Evolutionary conservation across 2,329 filamentous ascomycete species (phyloP).

Genomic region (Periconia digitata): DNA sequence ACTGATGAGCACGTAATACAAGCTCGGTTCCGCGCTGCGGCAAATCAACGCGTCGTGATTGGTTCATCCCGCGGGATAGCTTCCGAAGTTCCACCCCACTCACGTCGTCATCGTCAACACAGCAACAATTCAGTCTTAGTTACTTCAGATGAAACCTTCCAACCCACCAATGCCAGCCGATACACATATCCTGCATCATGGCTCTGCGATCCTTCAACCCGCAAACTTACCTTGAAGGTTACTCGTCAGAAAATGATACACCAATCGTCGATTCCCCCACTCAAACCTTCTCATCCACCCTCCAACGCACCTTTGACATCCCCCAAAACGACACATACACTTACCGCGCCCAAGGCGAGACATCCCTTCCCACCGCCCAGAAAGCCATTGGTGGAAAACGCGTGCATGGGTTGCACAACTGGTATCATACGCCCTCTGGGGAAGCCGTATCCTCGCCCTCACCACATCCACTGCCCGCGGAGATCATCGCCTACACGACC

Average conservation of each 20-base stretch:
- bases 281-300: constrained; percentile 46
- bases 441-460: constrained; percentile 9
- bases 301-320: constrained; percentile 52
- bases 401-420: constrained; percentile 52
- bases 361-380: constrained; percentile 54
- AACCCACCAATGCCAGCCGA: background rate
- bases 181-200: constrained; percentile 14
- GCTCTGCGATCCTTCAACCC: constrained; percentile 46
- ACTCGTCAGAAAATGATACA: constrained; percentile 42
- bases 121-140: no score
- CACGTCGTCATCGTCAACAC: no score
- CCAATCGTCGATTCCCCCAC: constrained; percentile 24
- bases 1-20: constrained; percentile 10
- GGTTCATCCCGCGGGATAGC: constrained; percentile 10
- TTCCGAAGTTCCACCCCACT: no score
- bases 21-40: constrained; percentile 24
- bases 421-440: constrained; percentile 49
- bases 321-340: constrained; percentile 49
- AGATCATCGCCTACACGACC: constrained; percentile 67
- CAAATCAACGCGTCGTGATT: constrained; percentile 26
- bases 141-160: background rate
- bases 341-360: constrained; percentile 54
- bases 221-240: constrained; percentile 47
- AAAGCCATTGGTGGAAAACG: constrained; percentile 51
- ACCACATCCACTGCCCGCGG: constrained; percentile 41